Evolutionary conservation across 768 basidiomycete genomes (phyloP).

Genomic region (Sarcomyxa edulis): DNA sequence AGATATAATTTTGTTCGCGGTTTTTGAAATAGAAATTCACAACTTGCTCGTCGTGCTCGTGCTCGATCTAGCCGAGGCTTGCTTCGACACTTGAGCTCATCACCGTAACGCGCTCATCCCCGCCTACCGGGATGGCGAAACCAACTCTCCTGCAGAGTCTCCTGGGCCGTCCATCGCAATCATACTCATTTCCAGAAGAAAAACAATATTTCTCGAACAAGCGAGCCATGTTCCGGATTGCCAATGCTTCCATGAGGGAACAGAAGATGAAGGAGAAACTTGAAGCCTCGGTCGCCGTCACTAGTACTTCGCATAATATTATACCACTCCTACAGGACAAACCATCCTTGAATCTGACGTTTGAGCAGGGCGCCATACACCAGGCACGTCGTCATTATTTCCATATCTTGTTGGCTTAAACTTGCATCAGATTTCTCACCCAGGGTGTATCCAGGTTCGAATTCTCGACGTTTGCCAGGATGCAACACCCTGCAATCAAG

Average conservation of each 20-base stretch:
- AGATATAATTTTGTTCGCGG: no score
- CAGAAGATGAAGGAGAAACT: no score
- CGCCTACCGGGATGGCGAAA: no score
- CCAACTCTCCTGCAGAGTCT: slow-evolving; percentile 57
- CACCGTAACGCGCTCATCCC: no score
- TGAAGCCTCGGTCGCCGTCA: slow-evolving; percentile 9
- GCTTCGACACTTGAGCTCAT: no score
- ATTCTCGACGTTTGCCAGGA: slow-evolving; percentile 2
- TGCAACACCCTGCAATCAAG: slow-evolving; percentile 10
- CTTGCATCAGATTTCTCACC: not conserved
- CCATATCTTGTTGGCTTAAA: not conserved
- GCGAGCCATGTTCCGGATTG: slow-evolving; percentile 45
- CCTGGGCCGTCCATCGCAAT: slow-evolving; percentile 60
- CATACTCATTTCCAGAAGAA: slow-evolving; percentile 40
- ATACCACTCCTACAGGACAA: slow-evolving; percentile 12
- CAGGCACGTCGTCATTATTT: not conserved
- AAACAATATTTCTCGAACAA: slow-evolving; percentile 48
- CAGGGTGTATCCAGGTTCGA: not conserved
- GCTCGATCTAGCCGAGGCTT: no score
- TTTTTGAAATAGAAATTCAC: no score
- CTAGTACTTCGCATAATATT: slow-evolving; percentile 10
- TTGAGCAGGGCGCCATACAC: not conserved
- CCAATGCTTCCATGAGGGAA: slow-evolving; percentile 33
- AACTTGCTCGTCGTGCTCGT: no score
- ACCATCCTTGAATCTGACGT: not conserved